phyloP scores from a whole-genome alignment of 306 rosid genomes.

The Dryas octopetala region DNA sequence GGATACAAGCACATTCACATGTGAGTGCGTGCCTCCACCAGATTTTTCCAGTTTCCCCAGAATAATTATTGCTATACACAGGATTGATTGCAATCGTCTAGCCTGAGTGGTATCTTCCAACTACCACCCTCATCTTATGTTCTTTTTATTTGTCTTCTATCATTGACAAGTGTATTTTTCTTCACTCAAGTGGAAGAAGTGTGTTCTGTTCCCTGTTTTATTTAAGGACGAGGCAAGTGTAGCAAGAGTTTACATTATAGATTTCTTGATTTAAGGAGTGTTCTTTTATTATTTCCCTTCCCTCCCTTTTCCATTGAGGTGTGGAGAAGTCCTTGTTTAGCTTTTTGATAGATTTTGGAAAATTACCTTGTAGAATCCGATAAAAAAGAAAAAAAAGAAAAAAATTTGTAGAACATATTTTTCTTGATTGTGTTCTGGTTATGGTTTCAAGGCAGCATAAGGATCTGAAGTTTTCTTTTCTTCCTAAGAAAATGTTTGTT shows the following conservation, averaged over 20 bases:
- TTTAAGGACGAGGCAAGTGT: neutral
- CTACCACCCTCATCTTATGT: constrained; percentile 13
- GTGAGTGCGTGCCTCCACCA: constrained; percentile 8
- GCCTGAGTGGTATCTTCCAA: constrained; percentile 22
- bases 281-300: neutral
- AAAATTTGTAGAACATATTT: neutral
- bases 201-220: constrained; percentile 15
- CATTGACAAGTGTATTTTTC: constrained; percentile 21
- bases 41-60: constrained; percentile 24
- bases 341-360: neutral
- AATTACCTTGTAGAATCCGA: neutral
- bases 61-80: constrained; percentile 30
- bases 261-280: neutral
- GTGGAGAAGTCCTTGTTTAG: neutral
- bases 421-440: neutral
- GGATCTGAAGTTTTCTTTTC: neutral
- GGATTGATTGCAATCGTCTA: constrained; percentile 26
- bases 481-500: no score
- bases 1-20: neutral
- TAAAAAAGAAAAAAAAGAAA: neutral
- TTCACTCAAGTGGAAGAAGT: constrained; percentile 24
- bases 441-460: neutral
- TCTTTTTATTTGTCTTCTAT: neutral
- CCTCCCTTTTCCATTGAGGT: neutral
- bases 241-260: constrained; percentile 12